Evolutionary conservation across 176 grass and related monocot genomes (phyloP).

Genomic region (Calamus simplicifolius): DNA sequence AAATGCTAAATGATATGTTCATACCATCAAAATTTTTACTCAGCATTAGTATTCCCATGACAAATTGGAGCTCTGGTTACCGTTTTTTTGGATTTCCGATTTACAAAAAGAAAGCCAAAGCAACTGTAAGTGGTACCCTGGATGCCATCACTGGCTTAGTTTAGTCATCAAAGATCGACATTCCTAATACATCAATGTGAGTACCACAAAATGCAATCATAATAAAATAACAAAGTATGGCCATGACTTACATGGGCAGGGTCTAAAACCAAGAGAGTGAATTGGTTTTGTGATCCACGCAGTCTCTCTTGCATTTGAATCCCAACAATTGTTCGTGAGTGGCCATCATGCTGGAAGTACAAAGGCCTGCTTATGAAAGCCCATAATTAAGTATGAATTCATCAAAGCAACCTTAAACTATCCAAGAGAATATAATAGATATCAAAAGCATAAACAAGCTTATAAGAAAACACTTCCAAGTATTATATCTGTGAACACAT

Average conservation of each 20-base stretch:
- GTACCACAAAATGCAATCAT: not conserved
- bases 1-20: no score
- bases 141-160: not conserved
- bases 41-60: no score
- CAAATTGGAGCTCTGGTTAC: no score
- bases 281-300: constrained; percentile 37
- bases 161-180: not conserved
- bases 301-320: constrained; percentile 78
- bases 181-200: not conserved
- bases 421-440: no score
- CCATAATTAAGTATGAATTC: constrained; percentile 1
- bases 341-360: constrained; percentile 91
- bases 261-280: constrained; percentile 63
- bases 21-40: no score
- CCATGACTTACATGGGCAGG: constrained; percentile 61
- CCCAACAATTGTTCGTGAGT: constrained; percentile 94
- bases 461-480: no score
- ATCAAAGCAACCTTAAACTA: not conserved
- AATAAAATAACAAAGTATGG: constrained; percentile 1
- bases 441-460: no score
- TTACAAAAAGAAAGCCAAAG: no score
- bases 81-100: no score
- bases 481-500: no score
- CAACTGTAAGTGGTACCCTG: no score
- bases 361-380: constrained; percentile 42